Conservation (phyloP, 768 basidiomycete species). For the Russula olivacea region DNA sequence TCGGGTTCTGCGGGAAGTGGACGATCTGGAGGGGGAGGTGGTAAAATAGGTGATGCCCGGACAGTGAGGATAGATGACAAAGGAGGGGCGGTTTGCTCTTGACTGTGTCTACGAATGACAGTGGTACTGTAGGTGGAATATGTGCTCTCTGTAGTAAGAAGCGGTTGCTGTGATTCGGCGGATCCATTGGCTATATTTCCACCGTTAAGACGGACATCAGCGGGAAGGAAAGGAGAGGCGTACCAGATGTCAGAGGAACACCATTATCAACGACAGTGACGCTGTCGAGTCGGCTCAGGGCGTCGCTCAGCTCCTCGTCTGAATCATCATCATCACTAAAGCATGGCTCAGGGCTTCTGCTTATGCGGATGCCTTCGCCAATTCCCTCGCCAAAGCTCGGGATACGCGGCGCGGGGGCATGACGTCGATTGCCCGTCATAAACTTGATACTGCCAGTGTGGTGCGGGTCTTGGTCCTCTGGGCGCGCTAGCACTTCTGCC, state of each 20-base stretch:
- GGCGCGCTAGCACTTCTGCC: slow-evolving; percentile 66
- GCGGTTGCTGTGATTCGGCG: slow-evolving; percentile 37
- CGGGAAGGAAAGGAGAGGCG: not conserved
- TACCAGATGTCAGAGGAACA: slow-evolving; percentile 14
- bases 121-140: slow-evolving; percentile 65
- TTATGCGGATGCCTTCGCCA: slow-evolving; percentile 49
- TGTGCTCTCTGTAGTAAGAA: slow-evolving; percentile 42
- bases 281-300: slow-evolving; percentile 47
- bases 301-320: slow-evolving; percentile 63
- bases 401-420: slow-evolving; percentile 60
- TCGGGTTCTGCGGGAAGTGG: slow-evolving; percentile 24
- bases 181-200: slow-evolving; percentile 2
- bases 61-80: slow-evolving; percentile 48
- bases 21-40: slow-evolving; percentile 1
- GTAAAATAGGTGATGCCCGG: slow-evolving; percentile 31
- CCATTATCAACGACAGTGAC: slow-evolving; percentile 44
- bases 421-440: slow-evolving; percentile 61
- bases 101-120: slow-evolving; percentile 50
- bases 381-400: slow-evolving; percentile 80
- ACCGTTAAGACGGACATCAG: not conserved
- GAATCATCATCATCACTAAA: slow-evolving; percentile 49
- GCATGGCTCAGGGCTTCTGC: slow-evolving; percentile 30
- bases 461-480: slow-evolving; percentile 66
- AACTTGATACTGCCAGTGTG: slow-evolving; percentile 78
- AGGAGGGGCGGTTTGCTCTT: slow-evolving; percentile 31